Conservation (phyloP, 176 grass and related monocot genomes). For the Oryza glumipatula region DNA sequence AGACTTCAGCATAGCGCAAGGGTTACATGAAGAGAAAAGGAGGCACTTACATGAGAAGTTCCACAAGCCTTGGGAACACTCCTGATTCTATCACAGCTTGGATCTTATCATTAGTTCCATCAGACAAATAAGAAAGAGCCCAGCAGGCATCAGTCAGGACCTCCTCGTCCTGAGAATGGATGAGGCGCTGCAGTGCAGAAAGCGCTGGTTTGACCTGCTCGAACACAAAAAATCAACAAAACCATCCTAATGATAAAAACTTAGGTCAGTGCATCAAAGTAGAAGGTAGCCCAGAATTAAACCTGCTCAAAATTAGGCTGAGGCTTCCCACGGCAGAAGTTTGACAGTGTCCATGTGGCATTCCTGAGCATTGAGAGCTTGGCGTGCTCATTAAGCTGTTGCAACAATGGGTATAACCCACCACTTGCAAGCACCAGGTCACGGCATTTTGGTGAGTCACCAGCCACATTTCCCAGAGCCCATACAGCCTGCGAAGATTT, state of each 20-base stretch:
- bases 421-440: constrained; percentile 77
- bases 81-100: constrained; percentile 90
- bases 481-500: constrained; percentile 70
- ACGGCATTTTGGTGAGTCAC: constrained; percentile 88
- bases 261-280: neutral
- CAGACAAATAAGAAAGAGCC: constrained; percentile 91
- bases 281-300: constrained; percentile 21
- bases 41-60: constrained; percentile 78
- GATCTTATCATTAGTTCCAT: constrained; percentile 98
- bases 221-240: constrained; percentile 30
- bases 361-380: constrained; percentile 97
- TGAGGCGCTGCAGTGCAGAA: constrained; percentile 78
- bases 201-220: constrained; percentile 82
- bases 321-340: constrained; percentile 93
- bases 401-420: constrained; percentile 72
- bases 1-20: neutral
- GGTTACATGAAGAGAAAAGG: neutral
- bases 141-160: constrained; percentile 96
- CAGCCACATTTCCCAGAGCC: constrained; percentile 96
- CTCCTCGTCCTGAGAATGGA: constrained; percentile 91
- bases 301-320: constrained; percentile 93
- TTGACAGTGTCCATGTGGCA: constrained; percentile 93
- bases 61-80: constrained; percentile 85
- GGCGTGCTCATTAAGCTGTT: constrained; percentile 86
- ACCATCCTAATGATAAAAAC: constrained; percentile 1